Percentiles rank a stretch among this genome's conserved stretches.
Conservation (phyloP, 176 grass and related monocot species). For the Paspalum vaginatum region DNA sequence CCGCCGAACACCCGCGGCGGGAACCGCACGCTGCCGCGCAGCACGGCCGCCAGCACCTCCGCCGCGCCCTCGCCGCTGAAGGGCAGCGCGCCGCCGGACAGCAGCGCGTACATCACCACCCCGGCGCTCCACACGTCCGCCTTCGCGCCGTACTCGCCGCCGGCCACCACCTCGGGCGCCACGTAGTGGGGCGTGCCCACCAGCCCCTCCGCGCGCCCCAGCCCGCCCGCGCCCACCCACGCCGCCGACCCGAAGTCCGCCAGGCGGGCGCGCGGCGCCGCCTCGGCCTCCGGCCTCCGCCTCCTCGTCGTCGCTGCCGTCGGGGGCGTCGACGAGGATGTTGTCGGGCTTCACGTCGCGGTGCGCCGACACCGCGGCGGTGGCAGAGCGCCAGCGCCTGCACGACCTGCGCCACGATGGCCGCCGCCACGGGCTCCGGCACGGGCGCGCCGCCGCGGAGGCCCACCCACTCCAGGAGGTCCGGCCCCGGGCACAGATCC, state of each 20-base stretch:
- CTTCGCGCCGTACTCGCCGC: slow-evolving; percentile 77
- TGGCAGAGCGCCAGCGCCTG: slow-evolving; percentile 71
- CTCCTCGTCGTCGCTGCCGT: background rate
- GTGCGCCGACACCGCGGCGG: slow-evolving; percentile 67
- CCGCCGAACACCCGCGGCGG: slow-evolving; percentile 58
- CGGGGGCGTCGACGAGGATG: slow-evolving; percentile 56
- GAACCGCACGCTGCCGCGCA: slow-evolving; percentile 60
- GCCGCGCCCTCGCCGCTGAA: slow-evolving; percentile 68
- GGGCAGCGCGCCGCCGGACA: slow-evolving; percentile 74
- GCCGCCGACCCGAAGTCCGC: slow-evolving; percentile 89
- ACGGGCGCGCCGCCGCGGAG: slow-evolving; percentile 57
- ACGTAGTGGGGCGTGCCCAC: slow-evolving; percentile 86
- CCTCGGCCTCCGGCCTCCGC: background rate
- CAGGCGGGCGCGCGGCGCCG: slow-evolving; percentile 38
- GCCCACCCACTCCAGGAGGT: slow-evolving; percentile 74
- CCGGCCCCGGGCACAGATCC: slow-evolving; percentile 74
- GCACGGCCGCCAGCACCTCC: slow-evolving; percentile 67
- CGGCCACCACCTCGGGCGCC: slow-evolving; percentile 74
- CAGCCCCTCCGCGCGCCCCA: slow-evolving; percentile 56
- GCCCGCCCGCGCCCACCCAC: slow-evolving; percentile 46
- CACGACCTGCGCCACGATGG: slow-evolving; percentile 49
- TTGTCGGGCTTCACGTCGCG: slow-evolving; percentile 88
- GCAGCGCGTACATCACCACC: slow-evolving; percentile 84
- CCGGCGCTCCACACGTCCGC: slow-evolving; percentile 87
- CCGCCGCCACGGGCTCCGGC: slow-evolving; percentile 62